Base-by-base conservation (phyloP, 2,329 filamentous ascomycete species). In the Colletotrichum somersetense region DNA sequence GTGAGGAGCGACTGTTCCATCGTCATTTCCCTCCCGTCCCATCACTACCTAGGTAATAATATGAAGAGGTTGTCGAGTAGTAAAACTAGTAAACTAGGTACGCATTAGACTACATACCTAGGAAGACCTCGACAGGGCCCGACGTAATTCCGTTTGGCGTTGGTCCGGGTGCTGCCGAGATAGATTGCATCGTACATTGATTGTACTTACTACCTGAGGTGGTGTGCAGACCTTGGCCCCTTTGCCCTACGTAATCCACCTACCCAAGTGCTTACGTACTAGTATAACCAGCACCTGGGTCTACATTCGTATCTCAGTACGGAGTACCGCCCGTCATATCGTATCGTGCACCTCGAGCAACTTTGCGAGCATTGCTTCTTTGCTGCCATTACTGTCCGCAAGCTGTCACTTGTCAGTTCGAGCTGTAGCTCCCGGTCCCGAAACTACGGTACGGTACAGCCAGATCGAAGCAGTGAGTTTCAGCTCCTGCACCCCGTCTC, bases 401-500 rank as follows among this genome's bases (percentile, higher is more conserved):
- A 12, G 30, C 35, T 40, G 35, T 53, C 33, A 48, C 26, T 33
- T 61, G 42, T 42, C 40, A 52, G 59, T 62, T 14, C 14, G 8
- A 30, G 44, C 23, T 50, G 50, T 33, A 20, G 52, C 26, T 50
- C 38, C 35, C 23, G 67, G 58, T 66, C 38, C 67, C 67, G 46
- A 42, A 38, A 44, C 55, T 55, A 55, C 20, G 62, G 67, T 46
- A 38, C 20, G 62, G 67, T 46, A 38, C 40, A 46, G 62, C 48
- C 62, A 66, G 52, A 66, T 66, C 26, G 56, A 48, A 48, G 62
- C 64, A 35, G 38, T 42, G 20, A 48, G 55, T 70, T 70, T 67
- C 67, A 70, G 62, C 63, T 70, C 46, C 67, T 67, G 67, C 67
- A 67, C 40, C 38, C 58, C 46, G 55, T 56, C 55, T 66, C 66